Percentiles rank a stretch among this genome's conserved stretches.
phyloP scores from a whole-genome alignment of 2,329 filamentous ascomycete species.

The Diaporthe amygdali region DNA sequence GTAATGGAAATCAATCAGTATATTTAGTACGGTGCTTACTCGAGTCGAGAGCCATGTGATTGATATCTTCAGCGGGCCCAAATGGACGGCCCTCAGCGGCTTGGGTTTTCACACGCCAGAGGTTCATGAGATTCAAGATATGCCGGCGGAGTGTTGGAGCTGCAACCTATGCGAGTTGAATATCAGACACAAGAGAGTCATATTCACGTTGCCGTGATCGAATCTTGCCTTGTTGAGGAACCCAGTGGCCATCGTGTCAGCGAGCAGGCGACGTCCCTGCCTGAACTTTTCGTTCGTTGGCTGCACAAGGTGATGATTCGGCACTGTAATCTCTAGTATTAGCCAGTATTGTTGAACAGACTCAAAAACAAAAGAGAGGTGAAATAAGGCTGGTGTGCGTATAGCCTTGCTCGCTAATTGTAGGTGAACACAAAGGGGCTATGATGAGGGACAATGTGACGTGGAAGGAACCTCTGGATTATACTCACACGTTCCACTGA shows the following conservation, averaged over 20 bases:
- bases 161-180: background rate
- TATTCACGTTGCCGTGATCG: background rate
- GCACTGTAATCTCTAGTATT: background rate
- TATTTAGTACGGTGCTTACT: background rate
- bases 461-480: too few species aligned
- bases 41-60: slow-evolving; percentile 20
- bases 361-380: background rate
- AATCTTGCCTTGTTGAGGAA: slow-evolving; percentile 15
- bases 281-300: slow-evolving; percentile 16
- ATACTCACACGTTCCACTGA: background rate
- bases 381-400: too few species aligned
- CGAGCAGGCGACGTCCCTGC: slow-evolving; percentile 15
- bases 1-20: too few species aligned
- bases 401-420: background rate
- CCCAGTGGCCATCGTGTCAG: slow-evolving; percentile 18
- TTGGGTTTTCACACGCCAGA: slow-evolving; percentile 15
- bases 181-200: background rate
- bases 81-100: slow-evolving; percentile 3
- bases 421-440: background rate
- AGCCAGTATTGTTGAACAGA: background rate
- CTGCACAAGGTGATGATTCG: slow-evolving; percentile 20
- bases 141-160: slow-evolving; percentile 16
- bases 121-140: slow-evolving; percentile 6
- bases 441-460: background rate
- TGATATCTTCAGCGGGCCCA: background rate